Conservation (phyloP, 768 basidiomycete species). For the Lanmaoa pseudosensibilis region DNA sequence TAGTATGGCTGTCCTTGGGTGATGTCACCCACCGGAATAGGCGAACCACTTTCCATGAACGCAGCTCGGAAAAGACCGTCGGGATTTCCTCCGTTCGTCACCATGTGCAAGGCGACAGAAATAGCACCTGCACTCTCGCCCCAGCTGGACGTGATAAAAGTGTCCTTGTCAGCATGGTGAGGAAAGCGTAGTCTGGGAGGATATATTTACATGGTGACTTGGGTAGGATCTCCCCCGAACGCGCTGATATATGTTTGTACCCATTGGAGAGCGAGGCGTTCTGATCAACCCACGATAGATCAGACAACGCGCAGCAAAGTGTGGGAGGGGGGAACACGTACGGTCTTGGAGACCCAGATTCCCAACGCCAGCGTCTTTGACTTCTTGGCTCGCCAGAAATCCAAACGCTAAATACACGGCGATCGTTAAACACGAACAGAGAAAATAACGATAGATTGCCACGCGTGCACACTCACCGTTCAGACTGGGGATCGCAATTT, state of each 20-base stretch:
- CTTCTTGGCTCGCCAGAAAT: conserved; percentile 42
- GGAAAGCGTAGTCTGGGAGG: background rate
- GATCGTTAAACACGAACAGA: background rate
- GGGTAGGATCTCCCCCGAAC: conserved; percentile 60
- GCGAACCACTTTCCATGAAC: conserved; percentile 44
- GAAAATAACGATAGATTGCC: background rate
- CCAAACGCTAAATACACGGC: conserved; percentile 30
- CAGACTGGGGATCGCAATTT: background rate
- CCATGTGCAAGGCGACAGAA: conserved; percentile 32
- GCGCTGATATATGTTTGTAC: conserved; percentile 56
- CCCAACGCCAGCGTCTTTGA: conserved; percentile 39
- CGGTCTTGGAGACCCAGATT: conserved; percentile 55
- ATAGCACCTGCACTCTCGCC: conserved; percentile 43
- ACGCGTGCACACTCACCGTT: conserved; percentile 3
- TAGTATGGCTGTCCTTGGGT: conserved; percentile 27
- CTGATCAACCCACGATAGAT: conserved; percentile 12
- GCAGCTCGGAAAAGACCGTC: conserved; percentile 29
- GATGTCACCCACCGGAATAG: conserved; percentile 24
- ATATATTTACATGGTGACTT: conserved; percentile 35
- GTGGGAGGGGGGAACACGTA: background rate
- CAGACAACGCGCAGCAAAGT: background rate
- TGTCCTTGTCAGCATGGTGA: background rate
- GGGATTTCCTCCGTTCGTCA: conserved; percentile 24
- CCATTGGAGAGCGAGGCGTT: conserved; percentile 47
- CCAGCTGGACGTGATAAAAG: conserved; percentile 10